Evolutionary conservation across 257 asterid genomes (phyloP), one percentile per base, ranked within the genome.

Genomic region (Forsythia suspensa): DNA sequence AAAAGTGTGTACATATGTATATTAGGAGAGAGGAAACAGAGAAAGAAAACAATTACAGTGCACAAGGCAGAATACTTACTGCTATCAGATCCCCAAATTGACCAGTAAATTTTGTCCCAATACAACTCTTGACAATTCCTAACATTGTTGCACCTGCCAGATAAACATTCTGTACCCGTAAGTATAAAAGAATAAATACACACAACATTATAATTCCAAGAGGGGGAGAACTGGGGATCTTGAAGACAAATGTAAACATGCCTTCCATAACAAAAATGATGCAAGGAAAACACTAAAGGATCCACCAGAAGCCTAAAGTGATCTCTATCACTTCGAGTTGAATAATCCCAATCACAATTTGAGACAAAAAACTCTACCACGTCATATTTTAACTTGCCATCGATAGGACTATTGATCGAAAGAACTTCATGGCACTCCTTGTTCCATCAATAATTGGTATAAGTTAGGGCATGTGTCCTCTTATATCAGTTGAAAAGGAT

Each of bases 31-130:
- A 24, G 70, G 18, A 63, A 39, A 63, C 18, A 63, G 5, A 8
- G 38, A 11, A 4, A 63, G 37, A 4, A 29, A 10, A 21, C 39
- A 18, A 24, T 20, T 42, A 52, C 70, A 40, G 51, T 42, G 34
- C 63, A n/a, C 46, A 70, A 39, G 24, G 3, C 42, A 66, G 77
- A 77, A 67, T 67, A 88, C 97, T 89, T 90, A 95, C 99, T 51
- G 99, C 95, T 20, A 96, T 92, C 74, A 96, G 87, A 89, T 94
- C 91, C 65, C 99, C 99, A 84, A 93, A 95, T 75, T 93, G 99
- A 80, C 99, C 78, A 24, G 99, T 95, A 84, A 95, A 95, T 77
- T 95, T 95, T 79, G 99, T 96, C 65, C 97, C 97, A 55, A 96
- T 96, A 74, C 97, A 92, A 86, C 98, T 96, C 92, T 96, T 94